Evolutionary conservation across 805 yeast genomes (phyloP), one percentile per base, ranked within the genome.

Genomic region (Yarrowia bubula): DNA sequence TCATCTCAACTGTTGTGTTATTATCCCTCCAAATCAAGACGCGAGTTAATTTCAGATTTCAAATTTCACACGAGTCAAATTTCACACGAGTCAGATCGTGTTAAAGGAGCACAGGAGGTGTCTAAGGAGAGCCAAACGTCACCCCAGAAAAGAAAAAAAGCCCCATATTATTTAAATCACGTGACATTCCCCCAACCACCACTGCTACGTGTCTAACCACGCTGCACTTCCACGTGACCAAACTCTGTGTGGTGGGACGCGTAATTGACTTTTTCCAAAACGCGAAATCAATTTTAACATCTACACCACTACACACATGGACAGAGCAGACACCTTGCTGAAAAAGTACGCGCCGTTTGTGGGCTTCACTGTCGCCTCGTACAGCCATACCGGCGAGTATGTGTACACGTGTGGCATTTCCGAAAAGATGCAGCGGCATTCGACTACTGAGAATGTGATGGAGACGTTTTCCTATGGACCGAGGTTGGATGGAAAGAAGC

Each of bases 321-420:
- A 51, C 46, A n/a, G 44, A n/a, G 44, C 60, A 3, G 61, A 55
- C 47, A 47, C 33, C 5, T 37, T 39, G 14, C 37, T 28, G 8
- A 55, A 55, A 35, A 55, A 55, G 61, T 55, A 55, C 32, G 64
- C 64, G 33, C 64, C 39, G 18, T 58, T 58, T 32, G 46, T 15
- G 42, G 64, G 64, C 13, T 33, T n/a, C 22, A 35, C 64, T 8
- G 51, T 58, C 35, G 64, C 51, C 14, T n/a, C 50, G 8, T 44
- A 58, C 43, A 58, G 42, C 13, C 51, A 33, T 10, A 42, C 43
- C 43, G 51, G 64, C 33, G 28, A 33, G 33, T 22, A 13, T 9
- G 51, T 58, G 14, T 58, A 33, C 43, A 10, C 64, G 11, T 42
- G 64, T 35, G 64, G 64, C 33, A 28, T 58, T 33, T 43, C 64